Percentiles rank a stretch among this genome's conserved stretches.
Conservation (phyloP, 768 basidiomycete species). For the Asterophora parasitica region DNA sequence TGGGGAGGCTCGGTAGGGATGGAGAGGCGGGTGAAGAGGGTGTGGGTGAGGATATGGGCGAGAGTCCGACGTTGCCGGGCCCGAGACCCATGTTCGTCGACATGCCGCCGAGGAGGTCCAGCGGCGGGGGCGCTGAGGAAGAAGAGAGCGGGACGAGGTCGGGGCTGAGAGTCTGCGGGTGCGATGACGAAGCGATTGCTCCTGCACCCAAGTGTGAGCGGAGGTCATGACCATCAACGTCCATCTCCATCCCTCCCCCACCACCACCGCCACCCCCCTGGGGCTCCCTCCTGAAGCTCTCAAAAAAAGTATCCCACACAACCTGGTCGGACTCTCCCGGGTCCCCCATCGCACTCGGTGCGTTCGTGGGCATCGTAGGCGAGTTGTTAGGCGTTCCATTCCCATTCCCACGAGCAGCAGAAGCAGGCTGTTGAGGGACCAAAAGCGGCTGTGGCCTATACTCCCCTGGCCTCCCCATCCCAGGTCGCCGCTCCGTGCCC, state of each 20-base stretch:
- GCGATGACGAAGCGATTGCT: background rate
- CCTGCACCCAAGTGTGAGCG: background rate
- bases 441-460: background rate
- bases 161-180: background rate
- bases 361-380: too few relatives aligned
- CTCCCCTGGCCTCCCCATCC: background rate
- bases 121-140: background rate
- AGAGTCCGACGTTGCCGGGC: too few relatives aligned
- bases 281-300: slow-evolving; percentile 11
- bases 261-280: background rate
- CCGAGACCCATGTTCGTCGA: slow-evolving; percentile 6
- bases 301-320: slow-evolving; percentile 17
- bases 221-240: background rate
- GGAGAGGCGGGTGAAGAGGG: too few relatives aligned
- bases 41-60: too few relatives aligned
- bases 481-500: background rate
- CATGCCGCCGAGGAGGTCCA: slow-evolving; percentile 5
- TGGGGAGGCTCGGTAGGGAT: too few relatives aligned
- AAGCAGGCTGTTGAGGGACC: too few relatives aligned
- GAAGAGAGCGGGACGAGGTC: background rate
- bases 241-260: background rate
- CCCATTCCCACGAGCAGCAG: too few relatives aligned
- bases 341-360: background rate
- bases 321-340: slow-evolving; percentile 2
- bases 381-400: too few relatives aligned